Conservation (phyloP, 257 asterid species). For the Lantana camara region DNA sequence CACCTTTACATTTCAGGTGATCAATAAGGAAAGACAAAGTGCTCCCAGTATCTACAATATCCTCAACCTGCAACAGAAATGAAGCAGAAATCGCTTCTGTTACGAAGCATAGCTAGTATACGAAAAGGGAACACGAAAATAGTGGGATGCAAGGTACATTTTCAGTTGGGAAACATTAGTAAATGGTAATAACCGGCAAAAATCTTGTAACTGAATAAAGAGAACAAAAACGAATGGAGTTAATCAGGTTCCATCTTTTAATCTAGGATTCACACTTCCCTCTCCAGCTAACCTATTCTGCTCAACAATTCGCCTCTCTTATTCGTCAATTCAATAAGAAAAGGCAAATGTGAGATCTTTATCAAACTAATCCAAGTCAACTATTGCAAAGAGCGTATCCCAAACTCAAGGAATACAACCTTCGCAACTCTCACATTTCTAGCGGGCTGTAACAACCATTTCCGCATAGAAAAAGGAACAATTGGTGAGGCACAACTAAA, state of each 20-base stretch:
- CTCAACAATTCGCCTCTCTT: too few relatives aligned
- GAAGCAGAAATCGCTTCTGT: background rate
- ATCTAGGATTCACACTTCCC: background rate
- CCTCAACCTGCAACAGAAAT: conserved; percentile 68
- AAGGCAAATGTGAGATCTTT: background rate
- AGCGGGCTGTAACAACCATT: background rate
- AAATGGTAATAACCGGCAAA: background rate
- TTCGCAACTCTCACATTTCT: background rate
- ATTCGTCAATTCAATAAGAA: background rate
- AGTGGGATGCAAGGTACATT: background rate
- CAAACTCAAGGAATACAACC: background rate
- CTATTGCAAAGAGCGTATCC: background rate
- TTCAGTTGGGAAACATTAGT: background rate
- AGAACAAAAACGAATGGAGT: background rate
- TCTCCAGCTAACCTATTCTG: too few relatives aligned
- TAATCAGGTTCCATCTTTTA: background rate
- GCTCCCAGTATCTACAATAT: conserved; percentile 89
- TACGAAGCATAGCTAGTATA: background rate
- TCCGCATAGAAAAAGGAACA: background rate
- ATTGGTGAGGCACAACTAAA: background rate
- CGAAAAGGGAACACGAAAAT: background rate
- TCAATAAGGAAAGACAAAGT: conserved; percentile 67
- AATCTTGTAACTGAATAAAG: background rate
- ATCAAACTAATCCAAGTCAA: background rate
- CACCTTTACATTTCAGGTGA: conserved; percentile 77